Evolutionary conservation across 805 yeast species (phyloP).

Genomic region (Danielia oregonensis): DNA sequence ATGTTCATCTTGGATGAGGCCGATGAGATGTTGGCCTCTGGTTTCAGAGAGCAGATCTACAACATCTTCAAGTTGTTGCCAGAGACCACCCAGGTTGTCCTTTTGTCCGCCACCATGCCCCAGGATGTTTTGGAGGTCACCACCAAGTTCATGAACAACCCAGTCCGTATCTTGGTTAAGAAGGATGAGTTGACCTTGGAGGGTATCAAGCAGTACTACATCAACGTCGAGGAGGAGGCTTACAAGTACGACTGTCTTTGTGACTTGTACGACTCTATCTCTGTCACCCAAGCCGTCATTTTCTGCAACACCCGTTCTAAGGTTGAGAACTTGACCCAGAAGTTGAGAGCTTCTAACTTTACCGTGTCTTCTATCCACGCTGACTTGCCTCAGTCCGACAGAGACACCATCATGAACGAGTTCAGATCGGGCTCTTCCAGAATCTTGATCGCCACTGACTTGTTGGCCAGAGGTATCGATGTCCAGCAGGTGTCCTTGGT

Average conservation of each 20-base stretch:
- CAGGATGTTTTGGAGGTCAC: slow-evolving; percentile 89
- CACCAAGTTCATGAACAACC: slow-evolving; percentile 89
- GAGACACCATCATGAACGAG: slow-evolving; percentile 93
- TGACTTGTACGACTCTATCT: slow-evolving; percentile 91
- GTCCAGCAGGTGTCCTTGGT: slow-evolving; percentile 96
- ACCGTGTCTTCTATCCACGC: slow-evolving; percentile 95
- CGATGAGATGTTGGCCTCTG: slow-evolving; percentile 91
- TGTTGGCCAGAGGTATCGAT: slow-evolving; percentile 73
- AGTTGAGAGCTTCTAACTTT: slow-evolving; percentile 73
- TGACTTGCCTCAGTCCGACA: slow-evolving; percentile 89
- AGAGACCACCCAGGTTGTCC: slow-evolving; percentile 86
- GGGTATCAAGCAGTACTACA: slow-evolving; percentile 90
- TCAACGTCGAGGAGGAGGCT: slow-evolving; percentile 88
- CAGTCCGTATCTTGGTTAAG: slow-evolving; percentile 90
- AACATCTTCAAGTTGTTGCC: slow-evolving; percentile 90
- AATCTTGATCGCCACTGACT: slow-evolving; percentile 88
- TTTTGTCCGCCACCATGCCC: slow-evolving; percentile 93
- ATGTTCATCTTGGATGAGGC: slow-evolving; percentile 98
- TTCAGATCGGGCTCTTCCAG: slow-evolving; percentile 93
- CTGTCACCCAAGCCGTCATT: slow-evolving; percentile 96
- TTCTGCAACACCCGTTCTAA: slow-evolving; percentile 95
- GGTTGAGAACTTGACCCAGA: slow-evolving; percentile 83
- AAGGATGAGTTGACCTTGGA: slow-evolving; percentile 93
- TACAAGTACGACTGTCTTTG: slow-evolving; percentile 93
- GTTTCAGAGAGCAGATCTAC: slow-evolving; percentile 94